These are phyloP conservation scores for Phytophthora pseudosyringae DNA, from an alignment of 352 stramenopile genomes.

Conservation along the genomic window DNA sequence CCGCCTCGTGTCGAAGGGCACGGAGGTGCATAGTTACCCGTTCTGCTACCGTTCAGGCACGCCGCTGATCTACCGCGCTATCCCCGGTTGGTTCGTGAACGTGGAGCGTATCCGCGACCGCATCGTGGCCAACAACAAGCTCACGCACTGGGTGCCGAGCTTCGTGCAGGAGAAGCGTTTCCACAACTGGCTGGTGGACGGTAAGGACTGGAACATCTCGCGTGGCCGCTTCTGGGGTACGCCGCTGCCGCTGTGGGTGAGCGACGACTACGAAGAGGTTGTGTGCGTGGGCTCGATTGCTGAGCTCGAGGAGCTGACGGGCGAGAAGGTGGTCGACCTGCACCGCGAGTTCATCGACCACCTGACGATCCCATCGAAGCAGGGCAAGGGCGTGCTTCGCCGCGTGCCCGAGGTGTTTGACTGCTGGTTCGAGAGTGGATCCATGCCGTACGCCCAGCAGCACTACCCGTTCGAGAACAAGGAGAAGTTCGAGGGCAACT, in stretches of 20 bases:
- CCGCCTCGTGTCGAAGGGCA: slow-evolving; percentile 97
- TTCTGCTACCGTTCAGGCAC: slow-evolving; percentile 99
- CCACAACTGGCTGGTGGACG: slow-evolving; percentile 99
- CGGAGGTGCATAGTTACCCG: slow-evolving; percentile 98
- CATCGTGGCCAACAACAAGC: slow-evolving; percentile 91
- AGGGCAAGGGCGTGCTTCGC: slow-evolving; percentile 86
- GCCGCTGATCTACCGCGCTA: slow-evolving; percentile 99
- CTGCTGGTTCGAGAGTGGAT: slow-evolving; percentile 99
- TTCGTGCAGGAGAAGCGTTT: slow-evolving; percentile 99
- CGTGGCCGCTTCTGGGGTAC: slow-evolving; percentile 99
- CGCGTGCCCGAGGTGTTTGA: slow-evolving; percentile 96
- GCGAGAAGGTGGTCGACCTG: slow-evolving; percentile 94
- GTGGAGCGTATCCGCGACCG: slow-evolving; percentile 98
- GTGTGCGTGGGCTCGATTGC: slow-evolving; percentile 97
- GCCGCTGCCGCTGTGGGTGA: slow-evolving; percentile 98
- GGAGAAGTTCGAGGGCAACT: slow-evolving; percentile 95
- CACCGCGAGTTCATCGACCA: slow-evolving; percentile 99
- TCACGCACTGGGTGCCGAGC: slow-evolving; percentile 84
- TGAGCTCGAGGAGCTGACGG: slow-evolving; percentile 96
- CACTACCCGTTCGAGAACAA: slow-evolving; percentile 99
- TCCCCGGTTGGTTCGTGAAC: slow-evolving; percentile 99
- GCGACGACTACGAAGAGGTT: slow-evolving; percentile 97
- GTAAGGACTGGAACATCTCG: slow-evolving; percentile 99
- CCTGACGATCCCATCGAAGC: slow-evolving; percentile 97
- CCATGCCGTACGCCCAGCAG: slow-evolving; percentile 99